Evolutionary conservation across 2,329 filamentous ascomycete genomes (phyloP).

Genomic region (Colletotrichum musae): DNA sequence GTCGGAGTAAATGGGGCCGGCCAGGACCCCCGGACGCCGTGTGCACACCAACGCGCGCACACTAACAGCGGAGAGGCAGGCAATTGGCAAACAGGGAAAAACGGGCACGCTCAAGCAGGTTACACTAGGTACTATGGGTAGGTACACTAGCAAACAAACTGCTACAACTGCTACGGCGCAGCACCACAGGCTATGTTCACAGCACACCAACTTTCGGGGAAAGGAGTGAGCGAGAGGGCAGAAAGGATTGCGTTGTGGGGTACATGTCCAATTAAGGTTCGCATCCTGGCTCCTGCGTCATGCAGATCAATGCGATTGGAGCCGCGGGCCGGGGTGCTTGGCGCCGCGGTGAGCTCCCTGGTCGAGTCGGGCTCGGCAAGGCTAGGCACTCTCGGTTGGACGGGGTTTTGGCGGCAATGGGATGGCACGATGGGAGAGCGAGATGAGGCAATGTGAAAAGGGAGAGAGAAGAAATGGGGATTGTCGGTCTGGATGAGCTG

Average conservation of each 20-base stretch:
- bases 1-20: constrained; percentile 9
- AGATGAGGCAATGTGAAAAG: constrained; percentile 22
- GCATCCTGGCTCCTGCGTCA: constrained; percentile 41
- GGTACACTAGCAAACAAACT: neutral
- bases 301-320: constrained; percentile 40
- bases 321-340: constrained; percentile 34
- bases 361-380: constrained; percentile 22
- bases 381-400: constrained; percentile 26
- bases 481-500: constrained; percentile 18
- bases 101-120: constrained; percentile 14
- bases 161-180: neutral
- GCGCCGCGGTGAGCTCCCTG: constrained; percentile 33
- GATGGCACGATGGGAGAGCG: constrained; percentile 29
- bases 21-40: neutral
- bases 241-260: constrained; percentile 32
- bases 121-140: neutral
- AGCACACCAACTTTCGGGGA: neutral
- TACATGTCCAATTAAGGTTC: constrained; percentile 41
- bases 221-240: neutral
- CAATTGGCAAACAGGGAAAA: constrained; percentile 17
- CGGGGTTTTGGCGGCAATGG: neutral
- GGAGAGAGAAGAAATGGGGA: constrained; percentile 17
- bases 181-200: too few relatives aligned
- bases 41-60: too few relatives aligned
- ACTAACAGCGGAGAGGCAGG: neutral